Evolutionary conservation across 75 land plant genomes (phyloP).

Genomic region (Adiantum capillusveneris): DNA sequence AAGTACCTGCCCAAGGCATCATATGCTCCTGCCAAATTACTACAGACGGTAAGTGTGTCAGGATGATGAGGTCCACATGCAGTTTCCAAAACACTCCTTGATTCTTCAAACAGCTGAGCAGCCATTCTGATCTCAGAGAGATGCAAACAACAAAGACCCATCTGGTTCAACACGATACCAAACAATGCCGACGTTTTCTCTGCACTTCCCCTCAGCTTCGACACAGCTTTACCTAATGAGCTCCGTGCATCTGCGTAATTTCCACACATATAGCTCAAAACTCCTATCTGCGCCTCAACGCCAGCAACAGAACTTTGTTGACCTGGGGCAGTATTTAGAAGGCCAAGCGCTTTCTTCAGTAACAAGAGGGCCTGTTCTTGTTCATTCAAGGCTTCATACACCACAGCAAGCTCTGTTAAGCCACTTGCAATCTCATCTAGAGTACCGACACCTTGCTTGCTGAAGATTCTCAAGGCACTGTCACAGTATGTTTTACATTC

Average conservation of each 20-base stretch:
- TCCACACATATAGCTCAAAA: slow-evolving; percentile 60
- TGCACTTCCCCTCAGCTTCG: slow-evolving; percentile 54
- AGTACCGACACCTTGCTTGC: slow-evolving; percentile 37
- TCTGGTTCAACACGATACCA: slow-evolving; percentile 72
- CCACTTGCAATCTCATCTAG: slow-evolving; percentile 61
- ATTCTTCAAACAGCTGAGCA: slow-evolving; percentile 64
- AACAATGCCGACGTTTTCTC: slow-evolving; percentile 61
- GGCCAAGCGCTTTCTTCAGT: slow-evolving; percentile 55
- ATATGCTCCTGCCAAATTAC: slow-evolving; percentile 86
- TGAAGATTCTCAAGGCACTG: slow-evolving; percentile 60
- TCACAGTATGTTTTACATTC: slow-evolving; percentile 73
- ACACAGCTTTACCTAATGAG: slow-evolving; percentile 51
- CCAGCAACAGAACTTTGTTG: slow-evolving; percentile 63
- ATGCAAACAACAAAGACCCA: slow-evolving; percentile 81
- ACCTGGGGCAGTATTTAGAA: slow-evolving; percentile 61
- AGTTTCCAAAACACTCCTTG: slow-evolving; percentile 57
- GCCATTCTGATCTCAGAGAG: slow-evolving; percentile 57
- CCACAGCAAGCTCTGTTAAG: slow-evolving; percentile 59
- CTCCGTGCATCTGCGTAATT: slow-evolving; percentile 41
- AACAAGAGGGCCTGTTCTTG: slow-evolving; percentile 57
- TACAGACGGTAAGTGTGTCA: slow-evolving; percentile 74
- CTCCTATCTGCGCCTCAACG: slow-evolving; percentile 90
- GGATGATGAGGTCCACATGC: slow-evolving; percentile 69
- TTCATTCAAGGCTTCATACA: slow-evolving; percentile 75
- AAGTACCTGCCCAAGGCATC: slow-evolving; percentile 86